Conservation (phyloP, 1,284 basidiomycete genomes). For the Caloboletus firmus region DNA sequence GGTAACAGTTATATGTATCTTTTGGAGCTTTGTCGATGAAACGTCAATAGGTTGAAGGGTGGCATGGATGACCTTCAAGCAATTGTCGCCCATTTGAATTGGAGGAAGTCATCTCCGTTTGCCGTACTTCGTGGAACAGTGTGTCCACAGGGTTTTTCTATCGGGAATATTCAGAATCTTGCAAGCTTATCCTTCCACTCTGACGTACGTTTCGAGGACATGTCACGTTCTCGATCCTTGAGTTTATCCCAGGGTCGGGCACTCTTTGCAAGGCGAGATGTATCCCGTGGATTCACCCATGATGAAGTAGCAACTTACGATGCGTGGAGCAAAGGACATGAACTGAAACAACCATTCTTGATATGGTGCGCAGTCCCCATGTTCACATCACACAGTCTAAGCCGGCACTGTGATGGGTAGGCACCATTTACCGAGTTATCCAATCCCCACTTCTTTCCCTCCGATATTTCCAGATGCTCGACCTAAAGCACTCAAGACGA, state of each 20-base stretch:
- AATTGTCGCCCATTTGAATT: conserved; percentile 52
- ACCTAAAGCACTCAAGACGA: conserved; percentile 25
- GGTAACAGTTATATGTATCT: conserved; percentile 41
- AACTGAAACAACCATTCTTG: conserved; percentile 36
- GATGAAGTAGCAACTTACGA: conserved; percentile 40
- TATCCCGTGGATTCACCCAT: conserved; percentile 55
- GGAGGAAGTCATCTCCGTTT: conserved; percentile 54
- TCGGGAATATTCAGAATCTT: conserved; percentile 32
- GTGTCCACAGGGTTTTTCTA: conserved; percentile 38
- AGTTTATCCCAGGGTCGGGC: conserved; percentile 16
- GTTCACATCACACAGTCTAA: neutral
- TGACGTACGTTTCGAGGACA: conserved; percentile 12
- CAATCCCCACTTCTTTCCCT: conserved; percentile 53
- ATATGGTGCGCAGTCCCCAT: conserved; percentile 33
- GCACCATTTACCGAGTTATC: conserved; percentile 45
- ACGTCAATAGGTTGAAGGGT: conserved; percentile 39
- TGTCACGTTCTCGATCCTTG: neutral
- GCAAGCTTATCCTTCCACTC: conserved; percentile 48
- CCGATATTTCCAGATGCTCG: conserved; percentile 34
- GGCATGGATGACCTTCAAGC: conserved; percentile 46
- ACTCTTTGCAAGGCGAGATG: conserved; percentile 46
- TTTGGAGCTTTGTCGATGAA: neutral
- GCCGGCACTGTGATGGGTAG: conserved; percentile 27
- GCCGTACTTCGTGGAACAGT: conserved; percentile 58
- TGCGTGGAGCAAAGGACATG: conserved; percentile 35